A percentile compares a stretch with the other conserved stretches of the same genome.
These are phyloP conservation scores for Sphagnum magellanicum DNA, from an alignment of 228 moss, liverwort and hornwort genomes.

Conservation along the genomic window DNA sequence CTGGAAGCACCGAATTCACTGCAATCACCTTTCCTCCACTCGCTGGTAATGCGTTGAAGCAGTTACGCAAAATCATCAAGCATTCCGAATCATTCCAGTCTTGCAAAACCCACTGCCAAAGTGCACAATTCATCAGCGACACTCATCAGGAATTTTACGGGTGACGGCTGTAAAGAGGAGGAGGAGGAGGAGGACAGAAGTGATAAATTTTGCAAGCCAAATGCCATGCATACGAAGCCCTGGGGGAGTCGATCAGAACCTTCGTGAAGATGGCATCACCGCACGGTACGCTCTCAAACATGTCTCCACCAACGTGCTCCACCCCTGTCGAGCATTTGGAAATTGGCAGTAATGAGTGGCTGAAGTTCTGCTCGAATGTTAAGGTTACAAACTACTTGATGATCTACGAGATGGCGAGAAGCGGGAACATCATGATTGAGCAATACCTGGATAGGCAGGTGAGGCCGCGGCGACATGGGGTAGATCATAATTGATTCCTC, in stretches of 20 bases:
- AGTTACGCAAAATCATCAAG: constrained; percentile 44
- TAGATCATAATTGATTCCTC: constrained; percentile 30
- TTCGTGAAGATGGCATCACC: constrained; percentile 33
- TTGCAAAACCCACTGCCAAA: constrained; percentile 50
- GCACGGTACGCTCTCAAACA: constrained; percentile 26
- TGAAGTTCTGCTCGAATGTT: neutral
- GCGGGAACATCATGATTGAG: neutral
- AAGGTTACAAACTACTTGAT: neutral
- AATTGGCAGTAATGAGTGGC: neutral
- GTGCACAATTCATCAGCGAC: too few relatives aligned
- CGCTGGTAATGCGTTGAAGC: constrained; percentile 24
- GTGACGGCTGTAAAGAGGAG: too few relatives aligned
- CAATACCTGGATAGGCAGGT: constrained; percentile 11
- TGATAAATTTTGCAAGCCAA: too few relatives aligned
- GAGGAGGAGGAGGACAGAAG: too few relatives aligned
- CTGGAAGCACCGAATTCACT: constrained; percentile 24
- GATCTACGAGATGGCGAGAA: neutral
- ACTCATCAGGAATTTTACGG: too few relatives aligned
- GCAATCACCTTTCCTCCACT: constrained; percentile 44
- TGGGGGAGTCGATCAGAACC: neutral
- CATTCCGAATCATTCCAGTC: constrained; percentile 59
- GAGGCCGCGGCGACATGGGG: constrained; percentile 23
- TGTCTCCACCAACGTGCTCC: constrained; percentile 26
- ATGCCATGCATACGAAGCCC: too few relatives aligned
- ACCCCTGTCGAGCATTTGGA: constrained; percentile 11